Conservation (phyloP, 1,284 basidiomycete species). For the Ustilago xerochloae region DNA sequence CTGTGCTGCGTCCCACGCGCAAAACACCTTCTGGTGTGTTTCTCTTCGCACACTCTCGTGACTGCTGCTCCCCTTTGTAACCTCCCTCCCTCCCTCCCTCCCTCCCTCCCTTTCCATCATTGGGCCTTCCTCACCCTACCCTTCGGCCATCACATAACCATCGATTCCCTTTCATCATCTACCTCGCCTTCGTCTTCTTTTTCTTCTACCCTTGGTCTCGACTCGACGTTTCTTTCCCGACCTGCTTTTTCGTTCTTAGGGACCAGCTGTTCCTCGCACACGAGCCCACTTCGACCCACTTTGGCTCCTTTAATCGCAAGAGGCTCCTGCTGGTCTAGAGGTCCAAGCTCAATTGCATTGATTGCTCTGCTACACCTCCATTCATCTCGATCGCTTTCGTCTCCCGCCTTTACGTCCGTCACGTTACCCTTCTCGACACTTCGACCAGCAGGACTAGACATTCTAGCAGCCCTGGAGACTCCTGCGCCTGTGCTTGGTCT, state of each 20-base stretch:
- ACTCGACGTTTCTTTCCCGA: background rate
- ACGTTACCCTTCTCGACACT: background rate
- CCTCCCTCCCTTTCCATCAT: background rate
- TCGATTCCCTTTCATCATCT: background rate
- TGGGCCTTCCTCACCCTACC: background rate
- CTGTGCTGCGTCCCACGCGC: too few relatives aligned
- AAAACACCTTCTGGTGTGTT: too few relatives aligned
- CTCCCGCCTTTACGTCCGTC: background rate
- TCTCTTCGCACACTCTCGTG: too few relatives aligned
- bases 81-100: background rate
- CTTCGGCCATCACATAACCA: too few relatives aligned
- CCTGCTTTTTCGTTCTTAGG: too few relatives aligned
- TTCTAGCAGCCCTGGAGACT: too few relatives aligned
- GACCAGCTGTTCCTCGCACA: too few relatives aligned
- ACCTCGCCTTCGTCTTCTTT: background rate
- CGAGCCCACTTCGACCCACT: too few relatives aligned
- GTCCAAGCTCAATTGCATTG: background rate
- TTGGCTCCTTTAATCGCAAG: too few relatives aligned
- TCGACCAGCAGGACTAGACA: too few relatives aligned
- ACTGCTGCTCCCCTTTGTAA: too few relatives aligned
- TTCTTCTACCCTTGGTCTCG: background rate
- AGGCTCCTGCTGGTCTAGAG: background rate
- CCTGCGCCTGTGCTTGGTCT: too few relatives aligned
- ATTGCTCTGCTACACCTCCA: background rate
- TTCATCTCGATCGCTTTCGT: slow-evolving; percentile 3